Evolutionary conservation across 805 yeast genomes (phyloP).

Genomic region (Pichia heedii): DNA sequence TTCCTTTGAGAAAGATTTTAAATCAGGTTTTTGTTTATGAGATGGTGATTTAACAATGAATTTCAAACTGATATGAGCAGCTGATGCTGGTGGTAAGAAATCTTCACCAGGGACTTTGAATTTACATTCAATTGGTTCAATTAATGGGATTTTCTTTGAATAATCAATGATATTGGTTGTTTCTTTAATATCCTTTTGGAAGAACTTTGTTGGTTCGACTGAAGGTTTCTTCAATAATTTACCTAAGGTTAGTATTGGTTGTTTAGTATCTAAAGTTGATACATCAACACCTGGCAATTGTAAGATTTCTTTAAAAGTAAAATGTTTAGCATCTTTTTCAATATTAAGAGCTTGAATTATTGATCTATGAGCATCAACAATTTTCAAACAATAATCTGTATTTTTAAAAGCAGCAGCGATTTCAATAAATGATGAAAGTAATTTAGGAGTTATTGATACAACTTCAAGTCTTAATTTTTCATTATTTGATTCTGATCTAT

Average conservation of each 20-base stretch:
- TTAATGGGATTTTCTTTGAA: constrained; percentile 58
- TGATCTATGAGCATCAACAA: constrained; percentile 60
- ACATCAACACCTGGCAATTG: constrained; percentile 73
- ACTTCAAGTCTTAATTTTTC: constrained; percentile 42
- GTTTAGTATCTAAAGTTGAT: constrained; percentile 40
- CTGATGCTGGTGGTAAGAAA: constrained; percentile 60
- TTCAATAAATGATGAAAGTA: constrained; percentile 67
- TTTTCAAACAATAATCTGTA: constrained; percentile 49
- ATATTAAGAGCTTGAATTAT: constrained; percentile 62
- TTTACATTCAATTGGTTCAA: constrained; percentile 59
- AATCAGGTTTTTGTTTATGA: constrained; percentile 47
- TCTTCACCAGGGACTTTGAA: constrained; percentile 85
- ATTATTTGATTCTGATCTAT: constrained; percentile 36
- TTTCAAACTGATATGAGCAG: constrained; percentile 67
- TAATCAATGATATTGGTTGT: constrained; percentile 37
- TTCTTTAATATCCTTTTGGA: constrained; percentile 40
- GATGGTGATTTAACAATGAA: constrained; percentile 66
- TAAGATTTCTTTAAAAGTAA: constrained; percentile 50
- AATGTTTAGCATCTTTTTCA: constrained; percentile 32
- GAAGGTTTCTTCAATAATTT: constrained; percentile 55
- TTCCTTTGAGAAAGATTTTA: constrained; percentile 30
- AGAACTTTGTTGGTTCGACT: constrained; percentile 43
- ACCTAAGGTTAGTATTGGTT: constrained; percentile 52
- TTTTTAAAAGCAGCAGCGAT: constrained; percentile 75
- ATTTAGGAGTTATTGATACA: constrained; percentile 53